phyloP scores from a whole-genome alignment of 2,329 filamentous ascomycete species.

The Pseudogymnoascus sp. region DNA sequence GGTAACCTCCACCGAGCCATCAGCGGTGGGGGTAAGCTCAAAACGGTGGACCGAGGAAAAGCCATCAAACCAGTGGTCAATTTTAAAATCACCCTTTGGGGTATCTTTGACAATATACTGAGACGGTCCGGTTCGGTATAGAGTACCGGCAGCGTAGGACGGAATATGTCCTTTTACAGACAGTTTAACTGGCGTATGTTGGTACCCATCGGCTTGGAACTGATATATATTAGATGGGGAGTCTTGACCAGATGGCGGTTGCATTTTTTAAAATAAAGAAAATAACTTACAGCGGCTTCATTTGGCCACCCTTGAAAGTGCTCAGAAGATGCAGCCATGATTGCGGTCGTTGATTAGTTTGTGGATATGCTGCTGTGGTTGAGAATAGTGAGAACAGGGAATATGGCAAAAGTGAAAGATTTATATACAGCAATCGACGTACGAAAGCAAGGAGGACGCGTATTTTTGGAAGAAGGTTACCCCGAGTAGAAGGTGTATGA shows the following conservation, averaged over 20 bases:
- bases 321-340: neutral
- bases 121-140: constrained; percentile 70
- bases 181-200: constrained; percentile 47
- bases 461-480: neutral
- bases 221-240: neutral
- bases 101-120: constrained; percentile 51
- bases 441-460: neutral
- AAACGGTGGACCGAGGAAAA: constrained; percentile 65
- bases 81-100: constrained; percentile 47
- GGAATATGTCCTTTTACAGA: constrained; percentile 59
- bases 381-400: neutral
- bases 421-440: neutral
- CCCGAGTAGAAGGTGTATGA: neutral
- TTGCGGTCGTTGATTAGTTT: neutral
- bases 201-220: constrained; percentile 6
- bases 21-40: constrained; percentile 44
- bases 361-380: neutral
- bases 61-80: constrained; percentile 76
- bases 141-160: constrained; percentile 57
- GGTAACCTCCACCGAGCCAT: constrained; percentile 38
- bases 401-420: neutral
- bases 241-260: neutral
- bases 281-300: neutral
- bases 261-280: neutral
- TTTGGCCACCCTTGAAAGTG: neutral